phyloP scores from a whole-genome alignment of 2,329 filamentous ascomycete genomes.

The Colletotrichum sp. region DNA sequence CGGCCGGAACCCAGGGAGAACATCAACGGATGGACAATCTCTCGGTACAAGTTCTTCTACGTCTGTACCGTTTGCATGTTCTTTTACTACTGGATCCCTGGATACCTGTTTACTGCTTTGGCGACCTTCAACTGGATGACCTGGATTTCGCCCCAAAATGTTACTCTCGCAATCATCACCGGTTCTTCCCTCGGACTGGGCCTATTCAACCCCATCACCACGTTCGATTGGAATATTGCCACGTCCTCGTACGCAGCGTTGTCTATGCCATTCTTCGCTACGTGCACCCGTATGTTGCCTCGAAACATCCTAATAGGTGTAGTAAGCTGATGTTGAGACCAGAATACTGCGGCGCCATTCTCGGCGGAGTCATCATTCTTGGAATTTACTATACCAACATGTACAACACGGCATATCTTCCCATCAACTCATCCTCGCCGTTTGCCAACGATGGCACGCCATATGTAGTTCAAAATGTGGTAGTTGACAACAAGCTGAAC shows the following conservation, averaged over 20 bases:
- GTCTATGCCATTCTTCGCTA: conserved; percentile 44
- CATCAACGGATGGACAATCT: conserved; percentile 48
- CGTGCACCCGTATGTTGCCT: conserved; percentile 28
- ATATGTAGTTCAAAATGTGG: conserved; percentile 38
- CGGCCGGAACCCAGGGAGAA: conserved; percentile 37
- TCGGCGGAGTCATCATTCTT: conserved; percentile 43
- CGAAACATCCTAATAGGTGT: background rate
- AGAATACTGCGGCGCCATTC: conserved; percentile 31
- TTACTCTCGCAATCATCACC: conserved; percentile 46
- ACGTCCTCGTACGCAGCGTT: conserved; percentile 42
- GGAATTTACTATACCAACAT: conserved; percentile 47
- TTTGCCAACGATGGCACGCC: conserved; percentile 47
- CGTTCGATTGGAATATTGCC: conserved; percentile 53
- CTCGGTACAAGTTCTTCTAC: conserved; percentile 49
- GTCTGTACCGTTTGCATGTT: conserved; percentile 40
- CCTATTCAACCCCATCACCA: conserved; percentile 51
- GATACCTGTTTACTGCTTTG: conserved; percentile 47
- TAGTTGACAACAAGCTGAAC: conserved; percentile 41
- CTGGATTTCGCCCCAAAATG: conserved; percentile 51
- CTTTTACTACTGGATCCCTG: conserved; percentile 53
- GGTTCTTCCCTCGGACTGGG: conserved; percentile 44
- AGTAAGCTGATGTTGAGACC: background rate
- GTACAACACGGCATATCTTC: conserved; percentile 47
- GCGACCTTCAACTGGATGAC: conserved; percentile 54
- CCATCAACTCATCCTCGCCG: conserved; percentile 50